Conservation (phyloP, 1,284 basidiomycete genomes). For the Tilletia indica region DNA sequence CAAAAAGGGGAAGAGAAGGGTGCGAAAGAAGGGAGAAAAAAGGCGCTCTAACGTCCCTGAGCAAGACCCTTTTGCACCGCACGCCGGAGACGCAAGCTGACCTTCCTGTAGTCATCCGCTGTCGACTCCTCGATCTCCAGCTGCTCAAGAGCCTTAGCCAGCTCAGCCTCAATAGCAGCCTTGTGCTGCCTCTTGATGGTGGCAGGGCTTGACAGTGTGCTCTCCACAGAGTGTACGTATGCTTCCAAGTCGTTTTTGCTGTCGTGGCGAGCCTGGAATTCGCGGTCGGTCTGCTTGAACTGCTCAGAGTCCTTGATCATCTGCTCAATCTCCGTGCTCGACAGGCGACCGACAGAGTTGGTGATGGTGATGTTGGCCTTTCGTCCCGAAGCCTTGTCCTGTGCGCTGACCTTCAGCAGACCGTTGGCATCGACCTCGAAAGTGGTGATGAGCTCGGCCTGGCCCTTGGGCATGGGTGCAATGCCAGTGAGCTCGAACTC, state of each 20-base stretch:
- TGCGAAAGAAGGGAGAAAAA: neutral
- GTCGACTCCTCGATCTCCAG: conserved; percentile 53
- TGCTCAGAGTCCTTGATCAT: conserved; percentile 57
- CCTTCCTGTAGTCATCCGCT: conserved; percentile 54
- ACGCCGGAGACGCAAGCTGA: conserved; percentile 53
- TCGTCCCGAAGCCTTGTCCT: conserved; percentile 54
- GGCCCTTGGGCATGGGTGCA: conserved; percentile 54
- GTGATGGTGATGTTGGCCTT: conserved; percentile 57
- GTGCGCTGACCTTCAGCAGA: conserved; percentile 54
- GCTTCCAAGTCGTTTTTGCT: conserved; percentile 55
- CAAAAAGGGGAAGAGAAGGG: neutral
- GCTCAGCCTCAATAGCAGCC: conserved; percentile 56
- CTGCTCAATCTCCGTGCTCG: conserved; percentile 55
- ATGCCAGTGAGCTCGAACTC: conserved; percentile 56
- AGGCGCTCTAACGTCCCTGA: conserved; percentile 7
- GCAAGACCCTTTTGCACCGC: conserved; percentile 54
- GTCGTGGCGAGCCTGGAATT: conserved; percentile 56
- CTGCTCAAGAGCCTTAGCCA: conserved; percentile 56
- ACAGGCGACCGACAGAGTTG: conserved; percentile 55
- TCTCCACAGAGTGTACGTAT: conserved; percentile 54
- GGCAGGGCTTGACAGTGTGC: conserved; percentile 53
- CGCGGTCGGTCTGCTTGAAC: conserved; percentile 56
- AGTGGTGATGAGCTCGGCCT: conserved; percentile 54
- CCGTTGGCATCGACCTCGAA: conserved; percentile 57
- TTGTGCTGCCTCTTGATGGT: conserved; percentile 54